These are phyloP conservation scores for Exophiala mesophila DNA, from an alignment of 2,329 filamentous ascomycete genomes.

Conservation along the genomic window DNA sequence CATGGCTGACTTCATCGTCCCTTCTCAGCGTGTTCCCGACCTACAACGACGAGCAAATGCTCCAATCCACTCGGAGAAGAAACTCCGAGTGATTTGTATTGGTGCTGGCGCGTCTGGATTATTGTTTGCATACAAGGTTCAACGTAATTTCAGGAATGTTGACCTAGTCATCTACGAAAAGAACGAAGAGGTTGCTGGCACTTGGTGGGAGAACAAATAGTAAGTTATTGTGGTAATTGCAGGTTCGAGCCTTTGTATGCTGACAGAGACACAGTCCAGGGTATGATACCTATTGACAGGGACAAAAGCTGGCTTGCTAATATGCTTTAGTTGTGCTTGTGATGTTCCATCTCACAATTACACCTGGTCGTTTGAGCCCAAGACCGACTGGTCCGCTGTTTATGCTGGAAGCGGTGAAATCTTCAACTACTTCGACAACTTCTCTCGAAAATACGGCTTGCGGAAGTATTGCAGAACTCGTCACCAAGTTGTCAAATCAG, in stretches of 20 bases:
- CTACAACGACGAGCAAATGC: background rate
- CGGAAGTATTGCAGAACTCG: conserved; percentile 50
- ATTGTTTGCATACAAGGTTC: conserved; percentile 31
- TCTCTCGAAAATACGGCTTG: conserved; percentile 61
- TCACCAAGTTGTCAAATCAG: conserved; percentile 9
- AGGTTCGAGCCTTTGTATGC: no score
- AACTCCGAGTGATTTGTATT: conserved; percentile 28
- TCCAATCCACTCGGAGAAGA: conserved; percentile 4
- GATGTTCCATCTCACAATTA: conserved; percentile 52
- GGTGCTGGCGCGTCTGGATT: conserved; percentile 40
- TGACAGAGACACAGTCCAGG: background rate
- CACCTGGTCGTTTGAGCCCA: conserved; percentile 63
- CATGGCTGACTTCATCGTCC: conserved; percentile 8
- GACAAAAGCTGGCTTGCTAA: background rate
- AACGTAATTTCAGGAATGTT: conserved; percentile 10
- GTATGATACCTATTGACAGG: background rate
- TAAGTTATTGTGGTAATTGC: background rate
- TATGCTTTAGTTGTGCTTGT: conserved; percentile 10
- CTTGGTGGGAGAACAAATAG: conserved; percentile 16
- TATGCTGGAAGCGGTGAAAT: conserved; percentile 66
- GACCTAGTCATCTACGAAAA: conserved; percentile 27
- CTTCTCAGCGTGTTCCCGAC: conserved; percentile 1
- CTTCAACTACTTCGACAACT: conserved; percentile 58
- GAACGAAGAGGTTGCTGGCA: conserved; percentile 27
- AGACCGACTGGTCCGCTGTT: conserved; percentile 63